Base-by-base conservation (phyloP, 352 stramenopile genomes). In the Phytophthora foliorum region DNA sequence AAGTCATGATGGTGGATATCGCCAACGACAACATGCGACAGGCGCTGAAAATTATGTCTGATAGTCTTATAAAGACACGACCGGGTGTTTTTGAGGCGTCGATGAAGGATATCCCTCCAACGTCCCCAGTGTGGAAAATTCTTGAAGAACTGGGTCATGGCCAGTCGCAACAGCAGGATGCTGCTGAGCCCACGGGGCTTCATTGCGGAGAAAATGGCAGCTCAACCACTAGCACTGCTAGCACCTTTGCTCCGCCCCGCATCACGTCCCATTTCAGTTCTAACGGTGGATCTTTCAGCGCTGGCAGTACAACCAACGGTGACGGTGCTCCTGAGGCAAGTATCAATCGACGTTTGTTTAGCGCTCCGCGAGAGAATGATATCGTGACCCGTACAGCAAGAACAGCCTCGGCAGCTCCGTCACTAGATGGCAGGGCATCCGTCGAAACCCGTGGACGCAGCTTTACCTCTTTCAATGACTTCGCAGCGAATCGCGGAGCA, bases 1-100 rank as follows among this genome's bases (percentile, higher is more conserved):
- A 95, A 39, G 53, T 91, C 4, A 90, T 93, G 46, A 80, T 82
- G 10, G 81, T 86, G 19, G 80, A 92, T 44, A 90, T 90, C 27
- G 89, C 89, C 8, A 86, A 91, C 36, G 75, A 90, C 63, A 92
- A 89, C 42, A 92, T 95, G 82, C 80, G 89, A 25, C 74, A 79
- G 42, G 83, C 86, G 8, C 59, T 95, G 21, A 76, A 80, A 25
- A 81, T 92, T 48, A 93, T 94, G 25, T 77, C 84, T 2, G 78
- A 87, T 25, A 87, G 82, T 38, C 55, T 95, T 42, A 73, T 77
- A 53, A 84, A 85, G 56, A 81, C 82, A 16, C 74, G 85, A 0
- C 63, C 69, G 11, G 69, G 76, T 44, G 78, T 57, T 0, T 92
- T 95, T 31, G 82, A 93, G 48, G 72, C 62, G 10, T 81, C 82